Evolutionary conservation across 1,284 basidiomycete genomes (phyloP).

Genomic region (Melampsora americana): DNA sequence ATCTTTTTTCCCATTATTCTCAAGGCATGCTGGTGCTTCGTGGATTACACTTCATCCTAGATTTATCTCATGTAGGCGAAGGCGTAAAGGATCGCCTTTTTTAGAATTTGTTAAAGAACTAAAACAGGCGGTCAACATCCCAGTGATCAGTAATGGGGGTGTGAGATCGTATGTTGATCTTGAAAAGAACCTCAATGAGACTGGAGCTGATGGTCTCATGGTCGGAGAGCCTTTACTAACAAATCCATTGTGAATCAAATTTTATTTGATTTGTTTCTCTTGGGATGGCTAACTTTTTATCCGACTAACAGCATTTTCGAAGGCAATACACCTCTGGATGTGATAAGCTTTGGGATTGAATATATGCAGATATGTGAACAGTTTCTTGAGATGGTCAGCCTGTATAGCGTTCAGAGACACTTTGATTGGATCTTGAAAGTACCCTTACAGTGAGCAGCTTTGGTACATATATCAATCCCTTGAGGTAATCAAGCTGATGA

Average conservation of each 20-base stretch:
- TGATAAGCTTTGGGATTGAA: not conserved
- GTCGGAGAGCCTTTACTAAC: slow-evolving; percentile 68
- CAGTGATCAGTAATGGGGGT: slow-evolving; percentile 67
- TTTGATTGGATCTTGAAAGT: not conserved
- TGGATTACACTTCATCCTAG: slow-evolving; percentile 64
- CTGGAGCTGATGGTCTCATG: slow-evolving; percentile 71
- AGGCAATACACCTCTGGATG: slow-evolving; percentile 43
- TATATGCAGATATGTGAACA: not conserved
- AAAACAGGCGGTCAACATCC: slow-evolving; percentile 61
- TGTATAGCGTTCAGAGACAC: not conserved
- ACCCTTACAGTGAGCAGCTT: not conserved
- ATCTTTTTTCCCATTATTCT: not conserved
- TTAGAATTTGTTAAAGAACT: slow-evolving; percentile 62
- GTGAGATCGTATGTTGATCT: slow-evolving; percentile 65
- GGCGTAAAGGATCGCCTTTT: slow-evolving; percentile 67
- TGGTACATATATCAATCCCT: not conserved
- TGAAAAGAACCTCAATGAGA: slow-evolving; percentile 59
- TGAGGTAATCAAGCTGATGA: not conserved
- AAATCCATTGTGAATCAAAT: slow-evolving; percentile 63
- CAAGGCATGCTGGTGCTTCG: slow-evolving; percentile 2
- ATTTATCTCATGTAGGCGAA: slow-evolving; percentile 64
- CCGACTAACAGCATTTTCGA: slow-evolving; percentile 18
- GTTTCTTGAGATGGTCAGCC: not conserved
- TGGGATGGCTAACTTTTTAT: too few relatives aligned
- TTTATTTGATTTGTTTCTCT: too few relatives aligned